phyloP scores from a whole-genome alignment of 148 eudicot species.

The Persicaria tinctoria region DNA sequence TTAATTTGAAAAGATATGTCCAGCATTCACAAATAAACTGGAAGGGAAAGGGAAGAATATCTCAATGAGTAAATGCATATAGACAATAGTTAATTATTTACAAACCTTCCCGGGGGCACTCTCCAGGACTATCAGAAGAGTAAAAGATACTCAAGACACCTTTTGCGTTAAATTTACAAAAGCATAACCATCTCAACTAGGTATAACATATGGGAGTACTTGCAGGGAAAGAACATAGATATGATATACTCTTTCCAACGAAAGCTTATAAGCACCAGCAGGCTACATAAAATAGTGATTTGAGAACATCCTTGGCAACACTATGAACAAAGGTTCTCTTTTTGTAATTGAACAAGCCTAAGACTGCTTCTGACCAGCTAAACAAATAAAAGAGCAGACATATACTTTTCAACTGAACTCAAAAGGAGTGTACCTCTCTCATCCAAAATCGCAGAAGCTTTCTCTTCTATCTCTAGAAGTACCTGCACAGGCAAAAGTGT shows the following conservation, averaged over 20 bases:
- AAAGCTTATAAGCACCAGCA: neutral
- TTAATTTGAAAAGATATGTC: neutral
- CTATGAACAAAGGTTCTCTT: neutral
- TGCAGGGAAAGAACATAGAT: neutral
- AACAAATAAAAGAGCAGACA: neutral
- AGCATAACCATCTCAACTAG: neutral
- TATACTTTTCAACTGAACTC: neutral
- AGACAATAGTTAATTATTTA: neutral
- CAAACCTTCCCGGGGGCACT: neutral
- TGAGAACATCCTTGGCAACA: neutral
- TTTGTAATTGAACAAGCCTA: neutral
- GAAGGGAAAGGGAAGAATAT: too few species aligned
- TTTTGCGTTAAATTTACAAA: neutral
- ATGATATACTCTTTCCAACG: neutral
- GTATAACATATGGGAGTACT: neutral
- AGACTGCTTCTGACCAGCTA: neutral
- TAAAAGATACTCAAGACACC: neutral
- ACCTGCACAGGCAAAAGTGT: constrained; percentile 27
- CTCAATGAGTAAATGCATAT: too few species aligned
- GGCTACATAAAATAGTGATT: neutral
- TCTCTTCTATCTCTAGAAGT: constrained; percentile 88
- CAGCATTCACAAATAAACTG: neutral
- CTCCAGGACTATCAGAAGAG: neutral
- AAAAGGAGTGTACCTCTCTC: constrained; percentile 50
- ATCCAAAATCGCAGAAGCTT: constrained; percentile 76